Evolutionary conservation across 345 rosid species (phyloP).

Genomic region (Syzygium aqueum): DNA sequence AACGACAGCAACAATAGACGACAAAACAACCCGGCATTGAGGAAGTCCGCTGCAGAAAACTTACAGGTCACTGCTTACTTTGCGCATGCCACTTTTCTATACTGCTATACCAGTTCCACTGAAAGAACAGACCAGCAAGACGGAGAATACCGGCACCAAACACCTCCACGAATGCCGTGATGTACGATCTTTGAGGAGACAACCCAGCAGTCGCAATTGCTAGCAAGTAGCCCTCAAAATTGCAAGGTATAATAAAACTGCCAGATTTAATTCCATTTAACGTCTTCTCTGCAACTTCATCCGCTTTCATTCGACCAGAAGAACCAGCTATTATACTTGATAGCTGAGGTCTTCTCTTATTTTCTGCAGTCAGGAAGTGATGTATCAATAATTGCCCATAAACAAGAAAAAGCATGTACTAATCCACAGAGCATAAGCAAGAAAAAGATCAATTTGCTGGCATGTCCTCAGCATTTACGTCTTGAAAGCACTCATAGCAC

Average conservation of each 20-base stretch:
- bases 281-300: constrained; percentile 67
- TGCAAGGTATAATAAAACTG: constrained; percentile 60
- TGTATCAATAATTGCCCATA: background rate
- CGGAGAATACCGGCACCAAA: constrained; percentile 40
- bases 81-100: constrained; percentile 41
- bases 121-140: constrained; percentile 43
- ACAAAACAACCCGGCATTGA: background rate
- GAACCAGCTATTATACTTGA: constrained; percentile 53
- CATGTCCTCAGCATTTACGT: background rate
- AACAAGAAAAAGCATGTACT: background rate
- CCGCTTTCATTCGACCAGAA: constrained; percentile 65
- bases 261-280: constrained; percentile 63
- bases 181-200: constrained; percentile 66
- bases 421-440: background rate
- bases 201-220: constrained; percentile 66
- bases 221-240: constrained; percentile 54
- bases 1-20: background rate
- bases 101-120: constrained; percentile 71
- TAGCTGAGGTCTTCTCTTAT: constrained; percentile 47
- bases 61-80: constrained; percentile 6
- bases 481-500: background rate
- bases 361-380: constrained; percentile 32
- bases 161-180: constrained; percentile 79
- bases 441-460: background rate
- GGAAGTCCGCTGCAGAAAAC: background rate